phyloP scores from a whole-genome alignment of 169 alveolate genomes.

The Babesia ovata region DNA sequence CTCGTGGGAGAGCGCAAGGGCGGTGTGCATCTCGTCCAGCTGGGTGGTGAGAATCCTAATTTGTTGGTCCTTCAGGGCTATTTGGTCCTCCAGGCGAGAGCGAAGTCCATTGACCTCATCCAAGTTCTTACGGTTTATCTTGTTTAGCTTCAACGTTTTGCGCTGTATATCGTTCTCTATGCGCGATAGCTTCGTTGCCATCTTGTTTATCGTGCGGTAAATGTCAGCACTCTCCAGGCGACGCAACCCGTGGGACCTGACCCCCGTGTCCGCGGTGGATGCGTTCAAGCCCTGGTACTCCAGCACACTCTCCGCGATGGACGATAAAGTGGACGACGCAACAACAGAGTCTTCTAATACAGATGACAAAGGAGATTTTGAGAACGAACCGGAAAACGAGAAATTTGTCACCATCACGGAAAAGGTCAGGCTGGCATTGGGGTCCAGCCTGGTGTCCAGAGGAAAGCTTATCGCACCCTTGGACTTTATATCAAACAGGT shows the following conservation, averaged over 20 bases:
- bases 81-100: conserved; percentile 54
- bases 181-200: conserved; percentile 58
- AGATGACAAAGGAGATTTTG: background rate
- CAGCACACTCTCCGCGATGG: background rate
- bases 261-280: background rate
- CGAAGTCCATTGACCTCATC: conserved; percentile 50
- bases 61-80: conserved; percentile 57
- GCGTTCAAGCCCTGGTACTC: background rate
- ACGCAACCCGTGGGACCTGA: conserved; percentile 2
- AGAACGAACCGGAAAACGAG: conserved; percentile 2
- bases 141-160: conserved; percentile 60
- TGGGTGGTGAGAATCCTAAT: conserved; percentile 44
- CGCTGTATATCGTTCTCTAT: conserved; percentile 55
- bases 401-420: conserved; percentile 39
- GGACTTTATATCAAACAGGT: background rate
- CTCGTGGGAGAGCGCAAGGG: conserved; percentile 66
- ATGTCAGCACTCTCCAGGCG: conserved; percentile 35
- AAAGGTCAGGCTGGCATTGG: conserved; percentile 23
- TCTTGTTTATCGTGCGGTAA: conserved; percentile 47
- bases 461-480: background rate
- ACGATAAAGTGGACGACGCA: background rate
- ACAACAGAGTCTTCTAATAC: background rate
- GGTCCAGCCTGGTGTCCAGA: conserved; percentile 19
- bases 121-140: conserved; percentile 47
- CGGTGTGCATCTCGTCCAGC: conserved; percentile 71